These are phyloP conservation scores for Dionaea muscipula DNA, from an alignment of 179 eudicot genomes.

Conservation along the genomic window DNA sequence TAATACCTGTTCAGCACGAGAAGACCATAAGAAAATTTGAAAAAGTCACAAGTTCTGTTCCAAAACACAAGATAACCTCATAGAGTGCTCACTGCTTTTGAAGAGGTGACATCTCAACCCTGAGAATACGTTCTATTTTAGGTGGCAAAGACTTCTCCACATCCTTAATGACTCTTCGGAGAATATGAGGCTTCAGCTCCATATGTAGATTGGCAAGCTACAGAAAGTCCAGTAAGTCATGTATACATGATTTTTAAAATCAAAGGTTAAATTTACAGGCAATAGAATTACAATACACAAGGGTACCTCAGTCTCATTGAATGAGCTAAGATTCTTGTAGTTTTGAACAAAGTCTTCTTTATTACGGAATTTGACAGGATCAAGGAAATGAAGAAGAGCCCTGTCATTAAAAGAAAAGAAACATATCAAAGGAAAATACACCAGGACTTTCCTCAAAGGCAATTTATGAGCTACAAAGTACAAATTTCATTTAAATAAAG, in stretches of 20 bases:
- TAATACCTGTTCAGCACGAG: constrained; percentile 51
- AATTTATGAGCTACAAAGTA: no score
- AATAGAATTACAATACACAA: not conserved
- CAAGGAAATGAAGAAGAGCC: constrained; percentile 99
- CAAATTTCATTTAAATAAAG: no score
- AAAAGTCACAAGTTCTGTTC: not conserved
- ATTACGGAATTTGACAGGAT: constrained; percentile 71
- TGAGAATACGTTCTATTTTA: constrained; percentile 90
- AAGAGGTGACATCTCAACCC: constrained; percentile 99
- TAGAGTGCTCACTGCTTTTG: constrained; percentile 74
- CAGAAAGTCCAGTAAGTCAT: constrained; percentile 11
- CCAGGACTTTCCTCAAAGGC: no score
- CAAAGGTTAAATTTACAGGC: constrained; percentile 1
- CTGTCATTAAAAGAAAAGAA: constrained; percentile 24
- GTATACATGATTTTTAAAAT: not conserved
- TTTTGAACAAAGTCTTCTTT: constrained; percentile 91
- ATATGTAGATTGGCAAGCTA: constrained; percentile 95
- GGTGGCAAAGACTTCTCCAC: constrained; percentile 99
- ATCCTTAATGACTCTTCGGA: constrained; percentile 94
- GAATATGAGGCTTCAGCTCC: constrained; percentile 98
- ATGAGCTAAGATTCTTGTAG: constrained; percentile 95
- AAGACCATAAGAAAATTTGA: constrained; percentile 2
- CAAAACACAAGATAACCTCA: not conserved
- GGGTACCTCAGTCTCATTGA: constrained; percentile 82
- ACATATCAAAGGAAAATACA: not conserved